phyloP scores from a whole-genome alignment of 1,139 yeast genomes.

The Lodderomyces beijingensis region DNA sequence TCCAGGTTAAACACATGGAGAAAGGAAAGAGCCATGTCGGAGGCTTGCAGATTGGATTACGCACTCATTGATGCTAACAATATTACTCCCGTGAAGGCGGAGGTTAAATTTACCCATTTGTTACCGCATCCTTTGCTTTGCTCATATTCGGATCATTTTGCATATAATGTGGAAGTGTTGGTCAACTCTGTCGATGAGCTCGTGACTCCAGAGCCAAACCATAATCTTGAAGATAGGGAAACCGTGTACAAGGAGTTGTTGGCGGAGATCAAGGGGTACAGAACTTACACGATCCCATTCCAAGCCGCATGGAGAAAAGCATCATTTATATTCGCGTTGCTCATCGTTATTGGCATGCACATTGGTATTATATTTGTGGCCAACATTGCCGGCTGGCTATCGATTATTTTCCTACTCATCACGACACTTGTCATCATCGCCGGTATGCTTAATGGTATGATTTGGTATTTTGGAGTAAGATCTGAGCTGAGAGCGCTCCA shows the following conservation, averaged over 20 bases:
- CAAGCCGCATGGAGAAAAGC: conserved; percentile 62
- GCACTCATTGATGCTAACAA: conserved; percentile 64
- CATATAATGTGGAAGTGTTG: conserved; percentile 57
- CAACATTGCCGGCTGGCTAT: conserved; percentile 14
- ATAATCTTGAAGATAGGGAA: conserved; percentile 16
- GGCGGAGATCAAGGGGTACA: conserved; percentile 52
- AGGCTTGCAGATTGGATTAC: conserved; percentile 89
- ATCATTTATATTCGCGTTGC: conserved; percentile 59
- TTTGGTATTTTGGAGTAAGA: conserved; percentile 75
- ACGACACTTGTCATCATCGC: conserved; percentile 53
- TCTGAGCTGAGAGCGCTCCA: conserved; percentile 71
- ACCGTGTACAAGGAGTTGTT: conserved; percentile 54
- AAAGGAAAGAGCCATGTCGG: conserved; percentile 50
- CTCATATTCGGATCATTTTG: conserved; percentile 92
- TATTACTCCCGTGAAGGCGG: conserved; percentile 53
- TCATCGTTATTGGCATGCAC: conserved; percentile 29
- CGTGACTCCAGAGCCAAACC: conserved; percentile 8
- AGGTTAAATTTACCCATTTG: conserved; percentile 68
- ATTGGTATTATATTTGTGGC: conserved; percentile 57
- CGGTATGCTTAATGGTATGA: conserved; percentile 72
- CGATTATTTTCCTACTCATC: conserved; percentile 43
- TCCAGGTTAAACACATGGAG: conserved; percentile 88
- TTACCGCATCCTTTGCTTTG: conserved; percentile 54
- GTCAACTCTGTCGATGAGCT: conserved; percentile 12
- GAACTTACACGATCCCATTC: conserved; percentile 47